A percentile compares a stretch with the other conserved stretches of the same genome.
phyloP scores from a whole-genome alignment of 1,284 basidiomycete genomes.

The Lentinula novae-zelandiae region DNA sequence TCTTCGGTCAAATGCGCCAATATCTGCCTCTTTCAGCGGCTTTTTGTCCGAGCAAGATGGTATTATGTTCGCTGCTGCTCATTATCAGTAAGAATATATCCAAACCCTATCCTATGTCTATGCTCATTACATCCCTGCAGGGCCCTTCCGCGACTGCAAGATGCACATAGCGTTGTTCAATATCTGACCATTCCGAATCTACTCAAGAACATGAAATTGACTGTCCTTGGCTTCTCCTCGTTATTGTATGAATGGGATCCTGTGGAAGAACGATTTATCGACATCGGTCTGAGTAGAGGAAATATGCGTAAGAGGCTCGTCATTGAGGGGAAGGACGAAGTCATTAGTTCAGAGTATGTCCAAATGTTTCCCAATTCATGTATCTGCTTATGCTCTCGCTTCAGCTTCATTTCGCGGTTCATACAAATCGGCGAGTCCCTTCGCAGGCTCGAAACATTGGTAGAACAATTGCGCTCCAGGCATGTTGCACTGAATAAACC shows the following conservation, averaged over 20 bases:
- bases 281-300: slow-evolving; percentile 26
- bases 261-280: slow-evolving; percentile 45
- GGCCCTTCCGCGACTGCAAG: slow-evolving; percentile 39
- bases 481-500: slow-evolving; percentile 20
- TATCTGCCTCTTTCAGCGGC: slow-evolving; percentile 33
- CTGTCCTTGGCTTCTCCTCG: slow-evolving; percentile 63
- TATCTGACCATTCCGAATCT: slow-evolving; percentile 46
- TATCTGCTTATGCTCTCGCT: neutral
- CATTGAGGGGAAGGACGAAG: slow-evolving; percentile 51
- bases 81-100: slow-evolving; percentile 46
- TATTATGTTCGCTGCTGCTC: slow-evolving; percentile 45
- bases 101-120: neutral
- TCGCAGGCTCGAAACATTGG: slow-evolving; percentile 54
- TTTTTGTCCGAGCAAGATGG: slow-evolving; percentile 65
- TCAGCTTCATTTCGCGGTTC: slow-evolving; percentile 58
- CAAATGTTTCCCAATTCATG: neutral
- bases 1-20: slow-evolving; percentile 33
- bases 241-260: slow-evolving; percentile 58
- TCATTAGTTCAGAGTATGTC: slow-evolving; percentile 52
- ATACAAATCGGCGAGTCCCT: slow-evolving; percentile 58
- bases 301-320: slow-evolving; percentile 31
- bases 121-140: slow-evolving; percentile 20
- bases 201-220: slow-evolving; percentile 47
- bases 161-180: slow-evolving; percentile 32
- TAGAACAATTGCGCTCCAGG: slow-evolving; percentile 27